Percentiles rank a stretch among this genome's conserved stretches.
phyloP scores from a whole-genome alignment of 257 asterid genomes.

The Verbena officinalis region DNA sequence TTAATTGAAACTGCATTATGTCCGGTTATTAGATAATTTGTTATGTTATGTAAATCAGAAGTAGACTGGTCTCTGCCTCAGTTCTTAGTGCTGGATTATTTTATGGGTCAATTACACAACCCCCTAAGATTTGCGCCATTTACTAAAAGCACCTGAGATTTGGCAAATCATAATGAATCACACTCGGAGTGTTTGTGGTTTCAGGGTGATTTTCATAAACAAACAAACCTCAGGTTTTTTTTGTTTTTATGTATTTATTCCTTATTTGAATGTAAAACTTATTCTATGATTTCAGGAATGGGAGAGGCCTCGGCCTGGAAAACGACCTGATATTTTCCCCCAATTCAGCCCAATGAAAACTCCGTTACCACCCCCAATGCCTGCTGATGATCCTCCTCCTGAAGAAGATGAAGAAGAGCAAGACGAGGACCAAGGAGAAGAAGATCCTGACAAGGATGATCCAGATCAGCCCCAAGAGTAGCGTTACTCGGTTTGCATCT shows the following conservation, averaged over 20 bases:
- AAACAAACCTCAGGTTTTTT: no score
- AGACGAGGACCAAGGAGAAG: conserved; percentile 61
- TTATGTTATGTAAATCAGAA: background rate
- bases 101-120: no score
- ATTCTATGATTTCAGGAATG: conserved; percentile 54
- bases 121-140: no score
- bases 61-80: background rate
- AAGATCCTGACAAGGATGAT: conserved; percentile 55
- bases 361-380: conserved; percentile 81
- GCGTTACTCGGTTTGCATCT: conserved; percentile 30
- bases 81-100: background rate
- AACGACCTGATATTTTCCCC: conserved; percentile 81
- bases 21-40: background rate
- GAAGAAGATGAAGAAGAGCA: conserved; percentile 82
- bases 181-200: no score
- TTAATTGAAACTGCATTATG: background rate
- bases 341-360: conserved; percentile 96
- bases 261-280: background rate
- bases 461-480: conserved; percentile 38
- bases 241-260: no score
- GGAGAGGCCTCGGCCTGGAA: conserved; percentile 72
- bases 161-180: no score
- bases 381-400: conserved; percentile 58
- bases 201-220: no score
- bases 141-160: no score